Base-by-base conservation (phyloP, 2,329 filamentous ascomycete species). In the Nemania serpens region DNA sequence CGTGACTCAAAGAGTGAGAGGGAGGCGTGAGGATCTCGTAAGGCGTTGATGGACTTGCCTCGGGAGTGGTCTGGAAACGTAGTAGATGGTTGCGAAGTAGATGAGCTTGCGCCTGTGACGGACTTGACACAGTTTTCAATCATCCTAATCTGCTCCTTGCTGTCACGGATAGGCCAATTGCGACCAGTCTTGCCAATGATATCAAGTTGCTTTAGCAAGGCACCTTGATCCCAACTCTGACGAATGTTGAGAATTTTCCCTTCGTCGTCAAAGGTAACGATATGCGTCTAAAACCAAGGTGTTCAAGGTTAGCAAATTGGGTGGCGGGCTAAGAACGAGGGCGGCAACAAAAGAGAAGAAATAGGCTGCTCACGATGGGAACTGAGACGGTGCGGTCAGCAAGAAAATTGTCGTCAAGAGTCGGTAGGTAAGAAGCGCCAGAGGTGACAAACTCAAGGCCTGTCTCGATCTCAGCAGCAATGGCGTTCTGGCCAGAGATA, bases 131-230 rank as follows among this genome's bases (percentile, higher is more conserved):
- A 88, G 51, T 79, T 81, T 65, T 84, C 81, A 70, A 97, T 91
- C 70, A 97, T 79, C 70, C 87, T 88, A 68, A 89, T 83, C 79
- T 98, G 93, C 55, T 97, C 93, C 70, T 86, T 86, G 73, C 89
- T 90, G 74, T 97, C 93, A 68, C 88, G 87, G 73, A 99, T 96
- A 56, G 95, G 95, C 95, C 95, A 99, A 78, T 95, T 96, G 75
- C 90, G 91, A 58, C 91, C 91, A 55, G 90, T 89, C 73, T 88
- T 89, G 71, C 95, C 94, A 76, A 99, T 98, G 58, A 97, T 88
- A 64, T 97, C 93, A 66, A 97, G 84, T 76, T 96, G 90, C 79
- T 95, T 98, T 68, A 99, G 85, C 42, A 99, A 85, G 55, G 92
- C 90, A 63, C 88, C 93, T 77, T 99, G 95, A 75, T 99, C 95